Evolutionary conservation across 345 rosid species (phyloP), one percentile per base, ranked within the genome.

Genomic region (Noccaea caerulescens): DNA sequence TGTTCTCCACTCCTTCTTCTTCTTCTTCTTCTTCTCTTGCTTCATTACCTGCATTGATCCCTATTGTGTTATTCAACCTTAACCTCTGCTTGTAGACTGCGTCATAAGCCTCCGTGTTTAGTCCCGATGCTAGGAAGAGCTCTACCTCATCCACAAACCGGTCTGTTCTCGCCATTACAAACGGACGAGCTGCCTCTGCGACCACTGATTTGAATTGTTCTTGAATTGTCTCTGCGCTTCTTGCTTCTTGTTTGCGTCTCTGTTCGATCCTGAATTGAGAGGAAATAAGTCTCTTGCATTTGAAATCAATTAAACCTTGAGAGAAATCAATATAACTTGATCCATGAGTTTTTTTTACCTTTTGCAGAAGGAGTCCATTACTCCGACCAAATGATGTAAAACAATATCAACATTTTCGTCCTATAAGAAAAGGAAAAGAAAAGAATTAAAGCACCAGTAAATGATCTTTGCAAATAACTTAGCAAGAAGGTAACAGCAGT

Each of bases 321-420:
- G 47, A 47, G 44, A 13, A n/a, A n/a, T n/a, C n/a, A n/a, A n/a
- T n/a, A n/a, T n/a, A n/a, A n/a, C n/a, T n/a, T n/a, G n/a, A n/a
- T n/a, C n/a, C n/a, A n/a, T n/a, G n/a, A n/a, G n/a, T n/a, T n/a
- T n/a, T n/a, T n/a, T 42, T 44, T 84, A 88, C 99, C 91, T 86
- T 76, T 58, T 82, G 44, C 78, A 39, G 52, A 84, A 86, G 34
- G 95, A 85, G 33, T 88, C 90, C 47, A 91, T 73, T 44, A 82
- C 80, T 10, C 97, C 97, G 30, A 71, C 78, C 45, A 91, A 69
- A 81, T 94, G 97, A 73, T 89, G 90, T 51, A 79, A 69, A 62
- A 94, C 63, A 16, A 89, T 75, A 38, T 81, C 85, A 49, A 86
- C 93, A 82, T 94, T 89, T 75, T 91, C 93, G 57, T 89, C 97